Evolutionary conservation across 2,329 filamentous ascomycete species (phyloP).

Genomic region (Talaromyces sp.): DNA sequence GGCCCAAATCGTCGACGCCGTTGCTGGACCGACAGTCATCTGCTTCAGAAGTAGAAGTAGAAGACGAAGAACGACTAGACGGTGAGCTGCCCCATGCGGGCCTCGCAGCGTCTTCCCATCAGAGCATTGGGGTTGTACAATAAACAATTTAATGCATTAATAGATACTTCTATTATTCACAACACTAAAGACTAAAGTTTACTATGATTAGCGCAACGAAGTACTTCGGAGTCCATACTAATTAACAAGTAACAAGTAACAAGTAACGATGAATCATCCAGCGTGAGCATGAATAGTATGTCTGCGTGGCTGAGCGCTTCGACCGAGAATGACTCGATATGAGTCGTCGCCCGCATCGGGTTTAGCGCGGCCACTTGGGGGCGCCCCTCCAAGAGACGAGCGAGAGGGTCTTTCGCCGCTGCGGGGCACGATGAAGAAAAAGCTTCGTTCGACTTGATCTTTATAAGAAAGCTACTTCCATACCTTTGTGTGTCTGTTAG

Average conservation of each 20-base stretch:
- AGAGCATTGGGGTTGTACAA: slow-evolving; percentile 14
- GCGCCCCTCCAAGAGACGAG: not conserved
- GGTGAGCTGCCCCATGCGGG: slow-evolving; percentile 6
- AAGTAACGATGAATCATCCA: not conserved
- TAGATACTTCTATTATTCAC: too few species aligned
- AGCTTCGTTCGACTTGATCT: not conserved
- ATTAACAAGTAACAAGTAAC: too few species aligned
- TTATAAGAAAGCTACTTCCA: not conserved
- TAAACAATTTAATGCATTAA: slow-evolving; percentile 1
- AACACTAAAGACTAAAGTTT: too few species aligned
- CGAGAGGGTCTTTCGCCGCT: slow-evolving; percentile 8
- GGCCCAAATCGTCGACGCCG: slow-evolving; percentile 9
- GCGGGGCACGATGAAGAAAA: not conserved
- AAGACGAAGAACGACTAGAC: slow-evolving; percentile 1
- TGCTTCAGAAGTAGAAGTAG: slow-evolving; percentile 4
- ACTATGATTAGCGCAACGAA: too few species aligned
- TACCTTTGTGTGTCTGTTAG: not conserved
- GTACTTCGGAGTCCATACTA: too few species aligned
- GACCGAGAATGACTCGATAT: slow-evolving; percentile 9
- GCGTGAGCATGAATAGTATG: not conserved
- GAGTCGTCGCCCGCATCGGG: slow-evolving; percentile 8
- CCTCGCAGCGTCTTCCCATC: slow-evolving; percentile 9
- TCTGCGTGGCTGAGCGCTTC: not conserved
- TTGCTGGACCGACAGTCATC: slow-evolving; percentile 2
- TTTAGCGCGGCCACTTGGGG: not conserved